Base-by-base conservation (phyloP, 345 rosid genomes). In the Populus davidiana region DNA sequence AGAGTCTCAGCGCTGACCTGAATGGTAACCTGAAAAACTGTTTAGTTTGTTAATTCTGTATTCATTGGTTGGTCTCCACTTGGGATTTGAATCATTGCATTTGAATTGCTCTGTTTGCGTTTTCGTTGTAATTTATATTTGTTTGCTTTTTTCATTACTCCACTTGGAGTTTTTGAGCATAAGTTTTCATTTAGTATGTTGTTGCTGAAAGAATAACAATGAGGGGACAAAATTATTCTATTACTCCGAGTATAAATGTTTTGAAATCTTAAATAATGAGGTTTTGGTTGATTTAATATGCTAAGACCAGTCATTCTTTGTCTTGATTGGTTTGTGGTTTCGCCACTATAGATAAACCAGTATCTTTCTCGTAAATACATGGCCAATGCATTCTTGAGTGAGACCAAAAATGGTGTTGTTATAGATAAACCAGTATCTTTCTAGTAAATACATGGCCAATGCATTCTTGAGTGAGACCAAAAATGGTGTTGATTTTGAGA, bases 1-100 rank as follows among this genome's bases (percentile, higher is more conserved):
- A 91, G 89, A 88, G 93, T 82, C 86, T 94, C 80, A 92, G 87
- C 59, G 96, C 99, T 16, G 98, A 94, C 79, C 91, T 96, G 71
- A 94, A 91, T 80, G 98, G 99, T 96, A 91, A 82, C n/a, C 44
- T 33, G 13, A 17, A 72, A 71, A 38, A 27, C n/a, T 5, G 43
- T 41, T 73, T 79, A 16, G 70, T 63, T 33, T 70, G 13, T 11
- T 36, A 59, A 44, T 66, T 49, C 35, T 47, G 25, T 7, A 31
- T 38, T 41, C 23, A 35, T 35, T 11, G 54, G 56, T 63, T 67
- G 49, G 65, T 29, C 14, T 71, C 63, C 21, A 49, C 36, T 49
- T 18, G 13, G 52, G 12, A 63, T 69, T 43, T 36, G 56, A 10
- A 43, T 44, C 8, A 27, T 71, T 67, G 67, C 38, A 67, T 56